Evolutionary conservation across 441 rosid species (phyloP).

Genomic region (Croton setiger): DNA sequence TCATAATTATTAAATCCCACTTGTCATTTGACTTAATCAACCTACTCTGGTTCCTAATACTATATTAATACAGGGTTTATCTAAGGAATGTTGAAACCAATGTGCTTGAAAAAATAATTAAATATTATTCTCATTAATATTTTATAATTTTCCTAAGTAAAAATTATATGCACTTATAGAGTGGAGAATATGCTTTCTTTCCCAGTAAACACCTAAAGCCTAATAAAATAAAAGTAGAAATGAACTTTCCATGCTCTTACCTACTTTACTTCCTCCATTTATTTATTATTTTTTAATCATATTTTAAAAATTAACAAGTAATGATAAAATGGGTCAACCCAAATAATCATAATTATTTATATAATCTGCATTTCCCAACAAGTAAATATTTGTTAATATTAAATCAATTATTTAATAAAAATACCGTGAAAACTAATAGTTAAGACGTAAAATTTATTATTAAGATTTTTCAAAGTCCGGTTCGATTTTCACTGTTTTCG

Average conservation of each 20-base stretch:
- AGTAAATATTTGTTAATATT: background rate
- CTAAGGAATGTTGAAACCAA: background rate
- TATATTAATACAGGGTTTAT: background rate
- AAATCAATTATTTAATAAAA: background rate
- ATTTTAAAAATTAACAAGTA: background rate
- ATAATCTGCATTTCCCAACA: background rate
- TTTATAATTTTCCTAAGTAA: background rate
- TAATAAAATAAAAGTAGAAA: background rate
- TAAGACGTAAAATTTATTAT: too few species aligned
- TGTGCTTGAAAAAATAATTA: background rate
- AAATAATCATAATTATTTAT: background rate
- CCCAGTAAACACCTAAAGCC: background rate
- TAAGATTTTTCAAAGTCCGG: too few species aligned
- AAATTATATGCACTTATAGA: background rate
- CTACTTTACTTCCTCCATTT: background rate
- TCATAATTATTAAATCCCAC: background rate
- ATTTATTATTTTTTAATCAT: background rate
- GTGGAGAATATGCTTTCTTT: background rate
- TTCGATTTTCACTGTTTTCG: too few species aligned
- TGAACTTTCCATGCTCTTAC: background rate
- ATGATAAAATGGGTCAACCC: background rate
- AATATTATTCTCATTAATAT: background rate
- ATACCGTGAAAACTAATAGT: too few species aligned
- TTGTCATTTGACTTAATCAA: background rate
- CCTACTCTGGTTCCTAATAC: background rate